These are phyloP conservation scores for Boletus austroedulis DNA, from an alignment of 1,284 basidiomycete species.

Conservation along the genomic window DNA sequence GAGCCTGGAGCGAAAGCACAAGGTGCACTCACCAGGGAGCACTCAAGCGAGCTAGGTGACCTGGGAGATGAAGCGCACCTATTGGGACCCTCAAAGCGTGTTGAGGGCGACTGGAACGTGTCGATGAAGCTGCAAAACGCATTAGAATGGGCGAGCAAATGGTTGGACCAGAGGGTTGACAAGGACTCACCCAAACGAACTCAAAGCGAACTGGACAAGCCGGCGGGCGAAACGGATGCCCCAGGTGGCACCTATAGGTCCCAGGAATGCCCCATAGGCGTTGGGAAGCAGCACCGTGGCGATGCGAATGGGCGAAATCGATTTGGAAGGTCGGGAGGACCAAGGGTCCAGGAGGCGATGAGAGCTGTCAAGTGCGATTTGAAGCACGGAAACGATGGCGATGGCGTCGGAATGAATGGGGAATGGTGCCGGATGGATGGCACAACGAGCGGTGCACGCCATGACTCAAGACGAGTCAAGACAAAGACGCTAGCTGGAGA, in stretches of 20 bases:
- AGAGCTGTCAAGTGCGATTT: background rate
- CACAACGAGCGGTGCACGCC: background rate
- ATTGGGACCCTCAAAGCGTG: no score
- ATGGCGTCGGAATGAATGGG: background rate
- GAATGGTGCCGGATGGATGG: background rate
- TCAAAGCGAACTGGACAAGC: no score
- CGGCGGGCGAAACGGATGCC: background rate
- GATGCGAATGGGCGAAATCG: background rate
- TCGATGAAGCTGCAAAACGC: no score
- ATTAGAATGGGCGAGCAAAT: no score
- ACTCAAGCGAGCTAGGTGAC: no score
- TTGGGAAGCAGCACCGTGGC: background rate
- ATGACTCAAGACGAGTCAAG: background rate
- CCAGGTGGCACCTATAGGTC: background rate
- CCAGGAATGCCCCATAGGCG: background rate
- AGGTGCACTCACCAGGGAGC: no score
- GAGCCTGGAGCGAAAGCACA: no score
- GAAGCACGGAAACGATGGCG: background rate
- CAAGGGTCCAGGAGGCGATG: background rate
- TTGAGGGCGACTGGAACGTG: no score
- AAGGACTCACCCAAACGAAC: no score
- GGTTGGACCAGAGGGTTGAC: no score
- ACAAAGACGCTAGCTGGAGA: background rate
- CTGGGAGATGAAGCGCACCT: no score
- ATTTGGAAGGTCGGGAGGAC: no score